Evolutionary conservation across 2,329 filamentous ascomycete genomes (phyloP).

Genomic region (Aspergillus udagawae): DNA sequence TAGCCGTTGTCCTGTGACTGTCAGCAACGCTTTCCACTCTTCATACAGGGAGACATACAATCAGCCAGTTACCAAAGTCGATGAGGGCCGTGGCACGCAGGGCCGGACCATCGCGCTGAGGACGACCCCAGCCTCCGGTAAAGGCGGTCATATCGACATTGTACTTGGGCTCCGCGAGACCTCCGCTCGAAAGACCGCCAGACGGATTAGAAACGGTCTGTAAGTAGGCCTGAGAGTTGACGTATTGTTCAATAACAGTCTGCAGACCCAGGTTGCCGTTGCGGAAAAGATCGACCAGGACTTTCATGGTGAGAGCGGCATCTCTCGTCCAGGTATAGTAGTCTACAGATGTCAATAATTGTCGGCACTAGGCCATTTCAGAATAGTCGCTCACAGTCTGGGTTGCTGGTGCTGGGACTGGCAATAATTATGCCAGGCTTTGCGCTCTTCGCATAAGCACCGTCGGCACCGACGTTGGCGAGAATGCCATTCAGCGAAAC

Average conservation of each 20-base stretch:
- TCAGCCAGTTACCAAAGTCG: conserved; percentile 67
- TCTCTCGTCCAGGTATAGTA: conserved; percentile 79
- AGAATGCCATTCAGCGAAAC: conserved; percentile 51
- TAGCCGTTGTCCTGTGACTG: conserved; percentile 50
- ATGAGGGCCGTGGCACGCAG: conserved; percentile 71
- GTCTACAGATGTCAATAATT: conserved; percentile 46
- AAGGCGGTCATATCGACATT: conserved; percentile 61
- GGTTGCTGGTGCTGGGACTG: conserved; percentile 51
- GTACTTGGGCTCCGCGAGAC: conserved; percentile 71
- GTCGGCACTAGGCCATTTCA: background rate
- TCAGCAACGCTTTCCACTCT: background rate
- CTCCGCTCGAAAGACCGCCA: conserved; percentile 49
- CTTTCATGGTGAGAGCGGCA: conserved; percentile 66
- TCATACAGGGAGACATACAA: conserved; percentile 32
- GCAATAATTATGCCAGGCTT: conserved; percentile 51
- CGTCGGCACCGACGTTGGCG: conserved; percentile 53
- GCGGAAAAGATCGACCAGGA: conserved; percentile 63
- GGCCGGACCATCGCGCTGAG: conserved; percentile 75
- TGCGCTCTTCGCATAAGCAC: conserved; percentile 47
- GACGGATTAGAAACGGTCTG: conserved; percentile 68
- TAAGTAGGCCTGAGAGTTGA: conserved; percentile 62
- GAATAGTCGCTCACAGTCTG: conserved; percentile 46
- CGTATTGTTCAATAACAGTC: conserved; percentile 62
- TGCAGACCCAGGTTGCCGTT: conserved; percentile 58
- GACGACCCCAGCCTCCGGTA: conserved; percentile 66